Conservation (phyloP, 1,284 basidiomycete species). For the Salmacisia buchloeana region DNA sequence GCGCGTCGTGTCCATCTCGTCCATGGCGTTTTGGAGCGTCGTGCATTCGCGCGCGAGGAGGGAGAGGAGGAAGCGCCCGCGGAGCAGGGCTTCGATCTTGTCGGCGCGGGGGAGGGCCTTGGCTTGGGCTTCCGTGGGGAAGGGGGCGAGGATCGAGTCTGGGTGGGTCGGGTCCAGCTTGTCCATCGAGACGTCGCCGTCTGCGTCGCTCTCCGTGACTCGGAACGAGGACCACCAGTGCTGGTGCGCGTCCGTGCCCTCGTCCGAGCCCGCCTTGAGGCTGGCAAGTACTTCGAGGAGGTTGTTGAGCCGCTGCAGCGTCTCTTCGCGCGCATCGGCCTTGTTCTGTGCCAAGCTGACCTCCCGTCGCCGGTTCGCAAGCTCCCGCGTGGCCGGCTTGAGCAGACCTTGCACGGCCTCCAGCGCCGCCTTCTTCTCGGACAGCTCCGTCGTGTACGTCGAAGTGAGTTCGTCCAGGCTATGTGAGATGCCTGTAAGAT, state of each 20-base stretch:
- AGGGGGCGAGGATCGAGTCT: not conserved
- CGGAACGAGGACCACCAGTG: not conserved
- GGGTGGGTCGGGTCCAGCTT: not conserved
- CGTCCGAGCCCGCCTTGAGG: not conserved
- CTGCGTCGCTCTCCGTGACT: not conserved
- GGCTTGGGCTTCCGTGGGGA: not conserved
- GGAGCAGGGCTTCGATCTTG: slow-evolving; percentile 24
- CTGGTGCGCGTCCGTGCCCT: not conserved
- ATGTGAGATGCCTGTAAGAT: slow-evolving; percentile 27
- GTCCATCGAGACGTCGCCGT: slow-evolving; percentile 1
- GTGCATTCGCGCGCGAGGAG: slow-evolving; percentile 13
- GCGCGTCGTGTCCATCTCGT: slow-evolving; percentile 75
- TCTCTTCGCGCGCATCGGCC: slow-evolving; percentile 41
- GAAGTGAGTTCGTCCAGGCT: slow-evolving; percentile 66
- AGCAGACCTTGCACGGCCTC: slow-evolving; percentile 80
- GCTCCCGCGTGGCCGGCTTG: slow-evolving; percentile 77
- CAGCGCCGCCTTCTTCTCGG: slow-evolving; percentile 76
- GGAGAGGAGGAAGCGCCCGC: slow-evolving; percentile 26
- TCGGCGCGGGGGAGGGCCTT: not conserved
- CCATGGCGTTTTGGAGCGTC: slow-evolving; percentile 63
- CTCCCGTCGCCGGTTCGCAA: slow-evolving; percentile 74
- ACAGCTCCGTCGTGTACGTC: slow-evolving; percentile 80
- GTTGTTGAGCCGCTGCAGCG: slow-evolving; percentile 29
- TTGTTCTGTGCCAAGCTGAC: slow-evolving; percentile 33
- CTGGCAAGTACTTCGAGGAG: slow-evolving; percentile 22